Percentiles rank a stretch among this genome's conserved stretches.
phyloP scores from a whole-genome alignment of 2,329 filamentous ascomycete genomes.

The Botrytis sinoallii region DNA sequence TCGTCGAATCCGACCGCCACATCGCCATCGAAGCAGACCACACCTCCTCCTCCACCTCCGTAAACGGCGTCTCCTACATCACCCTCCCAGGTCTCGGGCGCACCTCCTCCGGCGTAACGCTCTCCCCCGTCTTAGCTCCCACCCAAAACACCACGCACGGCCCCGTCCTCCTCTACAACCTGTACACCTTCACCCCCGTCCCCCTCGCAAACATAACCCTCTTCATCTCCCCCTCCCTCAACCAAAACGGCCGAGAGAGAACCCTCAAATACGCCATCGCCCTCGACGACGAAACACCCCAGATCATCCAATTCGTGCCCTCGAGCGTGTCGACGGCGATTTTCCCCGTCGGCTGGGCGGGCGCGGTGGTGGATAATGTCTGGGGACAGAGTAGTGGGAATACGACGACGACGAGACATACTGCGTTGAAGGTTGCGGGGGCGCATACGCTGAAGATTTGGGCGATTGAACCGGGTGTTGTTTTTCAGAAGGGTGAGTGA shows the following conservation, averaged over 20 bases:
- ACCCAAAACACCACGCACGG: constrained; percentile 48
- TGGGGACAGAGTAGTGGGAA: constrained; percentile 33
- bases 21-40: constrained; percentile 55
- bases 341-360: constrained; percentile 28
- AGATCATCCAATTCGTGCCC: constrained; percentile 38
- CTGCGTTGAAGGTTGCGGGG: constrained; percentile 23
- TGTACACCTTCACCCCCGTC: constrained; percentile 57
- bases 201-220: constrained; percentile 42
- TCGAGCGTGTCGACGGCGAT: constrained; percentile 28
- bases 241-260: constrained; percentile 45
- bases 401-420: constrained; percentile 34
- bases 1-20: constrained; percentile 59
- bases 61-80: constrained; percentile 44
- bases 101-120: constrained; percentile 55
- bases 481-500: constrained; percentile 38
- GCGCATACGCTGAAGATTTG: constrained; percentile 39
- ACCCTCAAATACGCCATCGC: constrained; percentile 52
- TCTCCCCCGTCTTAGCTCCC: constrained; percentile 51
- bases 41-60: constrained; percentile 45
- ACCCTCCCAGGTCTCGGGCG: constrained; percentile 55
- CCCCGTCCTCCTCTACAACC: constrained; percentile 57
- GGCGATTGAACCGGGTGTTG: constrained; percentile 39
- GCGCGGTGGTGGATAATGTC: constrained; percentile 31
- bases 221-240: constrained; percentile 51
- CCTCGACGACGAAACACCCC: constrained; percentile 41